Evolutionary conservation across 805 yeast genomes (phyloP).

Genomic region (Lachancea lanzarotensis): DNA sequence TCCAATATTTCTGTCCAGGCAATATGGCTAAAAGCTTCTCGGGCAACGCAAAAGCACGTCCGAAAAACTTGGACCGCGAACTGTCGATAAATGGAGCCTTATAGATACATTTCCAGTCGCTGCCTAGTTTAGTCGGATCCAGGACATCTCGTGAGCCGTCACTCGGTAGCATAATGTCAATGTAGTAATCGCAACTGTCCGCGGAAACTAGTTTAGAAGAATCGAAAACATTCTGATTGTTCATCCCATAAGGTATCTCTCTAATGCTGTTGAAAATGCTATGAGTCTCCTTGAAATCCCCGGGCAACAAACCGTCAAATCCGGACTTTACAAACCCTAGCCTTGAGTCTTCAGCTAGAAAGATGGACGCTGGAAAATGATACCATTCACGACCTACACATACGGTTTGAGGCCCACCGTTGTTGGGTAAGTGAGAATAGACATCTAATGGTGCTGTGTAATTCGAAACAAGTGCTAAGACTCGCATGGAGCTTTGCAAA

Average conservation of each 20-base stretch:
- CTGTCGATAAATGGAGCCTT: slow-evolving; percentile 51
- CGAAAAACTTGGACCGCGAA: slow-evolving; percentile 47
- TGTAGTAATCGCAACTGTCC: slow-evolving; percentile 55
- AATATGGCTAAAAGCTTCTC: slow-evolving; percentile 26
- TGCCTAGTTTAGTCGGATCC: slow-evolving; percentile 17
- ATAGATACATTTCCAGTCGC: slow-evolving; percentile 42
- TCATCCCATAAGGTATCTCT: slow-evolving; percentile 57
- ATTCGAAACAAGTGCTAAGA: slow-evolving; percentile 52
- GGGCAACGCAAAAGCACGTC: slow-evolving; percentile 51
- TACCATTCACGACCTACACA: slow-evolving; percentile 97
- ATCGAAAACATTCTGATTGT: slow-evolving; percentile 65
- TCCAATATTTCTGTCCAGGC: slow-evolving; percentile 12
- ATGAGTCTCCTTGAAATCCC: slow-evolving; percentile 58
- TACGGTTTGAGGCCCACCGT: slow-evolving; percentile 40
- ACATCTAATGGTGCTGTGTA: slow-evolving; percentile 69
- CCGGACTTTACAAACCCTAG: slow-evolving; percentile 67
- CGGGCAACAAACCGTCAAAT: slow-evolving; percentile 83
- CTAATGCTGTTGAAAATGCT: slow-evolving; percentile 37
- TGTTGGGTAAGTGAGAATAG: slow-evolving; percentile 37
- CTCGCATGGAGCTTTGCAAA: slow-evolving; percentile 42
- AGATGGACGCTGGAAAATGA: slow-evolving; percentile 83
- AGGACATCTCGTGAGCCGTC: slow-evolving; percentile 40
- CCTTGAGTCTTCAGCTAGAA: slow-evolving; percentile 58
- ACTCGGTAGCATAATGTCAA: slow-evolving; percentile 56
- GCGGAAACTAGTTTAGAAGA: slow-evolving; percentile 45